phyloP scores from a whole-genome alignment of 208 protist species.

The Crithidia sp. region DNA sequence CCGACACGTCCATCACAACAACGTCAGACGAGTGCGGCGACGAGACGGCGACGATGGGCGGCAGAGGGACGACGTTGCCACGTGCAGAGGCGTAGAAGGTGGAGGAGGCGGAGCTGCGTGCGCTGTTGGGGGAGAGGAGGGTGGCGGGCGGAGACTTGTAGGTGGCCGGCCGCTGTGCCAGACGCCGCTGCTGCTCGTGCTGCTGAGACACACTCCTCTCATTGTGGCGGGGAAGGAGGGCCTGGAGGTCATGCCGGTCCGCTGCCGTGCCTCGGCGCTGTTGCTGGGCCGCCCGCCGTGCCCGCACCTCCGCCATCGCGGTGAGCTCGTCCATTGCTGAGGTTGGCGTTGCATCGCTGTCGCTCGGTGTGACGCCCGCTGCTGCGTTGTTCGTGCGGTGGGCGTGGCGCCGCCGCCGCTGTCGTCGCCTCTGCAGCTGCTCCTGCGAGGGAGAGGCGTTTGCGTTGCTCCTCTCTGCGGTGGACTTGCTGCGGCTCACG shows the following conservation, averaged over 20 bases:
- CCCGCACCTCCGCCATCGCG: conserved; percentile 20
- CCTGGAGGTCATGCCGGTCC: neutral
- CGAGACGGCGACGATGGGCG: neutral
- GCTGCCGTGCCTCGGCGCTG: neutral
- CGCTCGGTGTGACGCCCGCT: no score
- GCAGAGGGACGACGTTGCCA: neutral
- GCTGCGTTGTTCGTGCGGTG: no score
- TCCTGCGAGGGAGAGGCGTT: neutral
- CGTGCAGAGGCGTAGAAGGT: neutral
- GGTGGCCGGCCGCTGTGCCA: neutral
- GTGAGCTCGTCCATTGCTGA: conserved; percentile 6
- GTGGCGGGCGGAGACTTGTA: conserved; percentile 4
- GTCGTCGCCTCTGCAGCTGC: neutral
- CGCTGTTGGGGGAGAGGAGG: neutral
- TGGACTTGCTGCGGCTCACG: conserved; percentile 8
- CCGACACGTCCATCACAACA: conserved; percentile 5
- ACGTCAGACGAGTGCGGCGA: neutral
- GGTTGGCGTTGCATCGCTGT: no score
- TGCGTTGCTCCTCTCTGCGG: neutral
- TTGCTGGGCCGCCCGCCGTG: neutral
- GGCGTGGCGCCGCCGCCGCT: no score
- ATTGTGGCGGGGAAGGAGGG: neutral
- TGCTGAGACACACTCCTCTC: no score
- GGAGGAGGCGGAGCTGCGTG: conserved; percentile 4
- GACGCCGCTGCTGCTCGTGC: no score